A percentile compares a stretch with the other conserved stretches of the same genome.
Evolutionary conservation across 495 filamentous ascomycete species (phyloP).

Genomic region (Podospora bellae-mahoneyi): DNA sequence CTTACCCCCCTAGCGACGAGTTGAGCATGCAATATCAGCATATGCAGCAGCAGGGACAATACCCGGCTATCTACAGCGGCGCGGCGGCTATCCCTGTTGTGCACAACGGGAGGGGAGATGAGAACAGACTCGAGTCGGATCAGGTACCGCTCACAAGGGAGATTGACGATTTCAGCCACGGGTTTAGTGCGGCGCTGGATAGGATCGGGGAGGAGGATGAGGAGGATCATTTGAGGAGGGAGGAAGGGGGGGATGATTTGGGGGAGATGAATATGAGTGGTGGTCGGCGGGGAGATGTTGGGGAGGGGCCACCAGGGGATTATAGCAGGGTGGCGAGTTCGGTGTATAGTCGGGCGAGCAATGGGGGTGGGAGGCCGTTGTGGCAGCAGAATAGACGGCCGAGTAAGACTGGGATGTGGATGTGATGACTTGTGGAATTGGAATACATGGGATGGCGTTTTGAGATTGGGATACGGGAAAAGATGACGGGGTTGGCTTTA

Average conservation of each 20-base stretch:
- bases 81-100: not conserved
- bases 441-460: not conserved
- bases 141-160: constrained; percentile 37
- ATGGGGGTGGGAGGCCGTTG: constrained; percentile 29
- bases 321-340: constrained; percentile 14
- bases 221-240: constrained; percentile 17
- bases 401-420: constrained; percentile 47
- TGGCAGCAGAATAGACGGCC: constrained; percentile 51
- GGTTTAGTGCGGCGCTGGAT: constrained; percentile 35
- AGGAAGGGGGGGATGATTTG: constrained; percentile 19
- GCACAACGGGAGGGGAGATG: constrained; percentile 5
- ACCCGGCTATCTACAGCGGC: constrained; percentile 15
- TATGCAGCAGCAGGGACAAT: constrained; percentile 12
- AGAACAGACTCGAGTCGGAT: constrained; percentile 24
- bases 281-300: not conserved
- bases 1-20: constrained; percentile 22
- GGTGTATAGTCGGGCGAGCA: constrained; percentile 11
- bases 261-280: not conserved
- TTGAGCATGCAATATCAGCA: not conserved
- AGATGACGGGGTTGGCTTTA: not conserved
- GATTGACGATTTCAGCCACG: constrained; percentile 43
- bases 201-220: constrained; percentile 43
- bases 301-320: too few relatives aligned
- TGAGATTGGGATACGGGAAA: not conserved
- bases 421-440: constrained; percentile 22